Evolutionary conservation across 495 filamentous ascomycete genomes (phyloP).

Genomic region (Trichoderma virens): DNA sequence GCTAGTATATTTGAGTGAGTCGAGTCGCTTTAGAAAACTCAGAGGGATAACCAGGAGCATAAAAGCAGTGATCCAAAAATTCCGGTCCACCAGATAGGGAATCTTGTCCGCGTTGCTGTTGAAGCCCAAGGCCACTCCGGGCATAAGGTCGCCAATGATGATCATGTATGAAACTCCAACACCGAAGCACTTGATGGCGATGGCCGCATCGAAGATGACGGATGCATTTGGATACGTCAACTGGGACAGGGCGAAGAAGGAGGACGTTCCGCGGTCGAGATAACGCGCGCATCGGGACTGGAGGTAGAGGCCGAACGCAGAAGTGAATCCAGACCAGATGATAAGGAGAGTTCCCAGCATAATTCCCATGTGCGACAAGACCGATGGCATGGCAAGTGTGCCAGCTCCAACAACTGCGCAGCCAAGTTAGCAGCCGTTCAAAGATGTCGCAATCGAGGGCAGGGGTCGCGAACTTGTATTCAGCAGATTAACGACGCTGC

Average conservation of each 20-base stretch:
- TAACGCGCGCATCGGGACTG: conserved; percentile 89
- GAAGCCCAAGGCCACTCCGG: conserved; percentile 72
- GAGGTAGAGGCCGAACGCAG: conserved; percentile 90
- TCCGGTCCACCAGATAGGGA: conserved; percentile 73
- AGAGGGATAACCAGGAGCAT: conserved; percentile 93
- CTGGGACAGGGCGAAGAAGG: conserved; percentile 92
- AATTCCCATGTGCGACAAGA: conserved; percentile 87
- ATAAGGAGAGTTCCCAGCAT: conserved; percentile 75
- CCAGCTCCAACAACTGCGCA: conserved; percentile 83
- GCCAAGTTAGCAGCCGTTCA: neutral
- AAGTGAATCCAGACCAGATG: conserved; percentile 79
- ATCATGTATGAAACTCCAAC: conserved; percentile 96
- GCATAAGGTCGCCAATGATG: conserved; percentile 98
- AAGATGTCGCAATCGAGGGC: conserved; percentile 5
- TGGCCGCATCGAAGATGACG: conserved; percentile 90
- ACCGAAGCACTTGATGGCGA: conserved; percentile 97
- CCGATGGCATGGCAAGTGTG: conserved; percentile 88
- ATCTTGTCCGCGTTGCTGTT: conserved; percentile 49
- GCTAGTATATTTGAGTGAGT: conserved; percentile 96
- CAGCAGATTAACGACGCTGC: conserved; percentile 87
- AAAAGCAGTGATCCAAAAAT: conserved; percentile 98
- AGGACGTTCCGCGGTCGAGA: conserved; percentile 67
- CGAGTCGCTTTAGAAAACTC: conserved; percentile 80
- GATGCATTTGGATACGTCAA: conserved; percentile 95
- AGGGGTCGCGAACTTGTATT: conserved; percentile 67